These are phyloP conservation scores for Pseudogymnoascus sp. DNA, from an alignment of 2,329 filamentous ascomycete species.

Conservation along the genomic window DNA sequence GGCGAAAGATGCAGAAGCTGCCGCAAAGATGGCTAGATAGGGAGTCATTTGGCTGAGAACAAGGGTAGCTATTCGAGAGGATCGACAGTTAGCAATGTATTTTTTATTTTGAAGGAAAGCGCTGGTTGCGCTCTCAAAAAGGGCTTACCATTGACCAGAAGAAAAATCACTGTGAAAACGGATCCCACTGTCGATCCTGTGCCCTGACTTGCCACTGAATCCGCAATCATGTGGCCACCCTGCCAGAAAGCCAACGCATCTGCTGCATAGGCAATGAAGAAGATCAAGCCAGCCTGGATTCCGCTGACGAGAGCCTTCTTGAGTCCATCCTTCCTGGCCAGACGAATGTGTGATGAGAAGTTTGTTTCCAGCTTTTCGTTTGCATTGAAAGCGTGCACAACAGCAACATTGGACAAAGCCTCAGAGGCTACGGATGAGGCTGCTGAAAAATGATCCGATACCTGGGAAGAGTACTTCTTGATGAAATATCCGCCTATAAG, in stretches of 20 bases:
- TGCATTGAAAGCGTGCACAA: conserved; percentile 47
- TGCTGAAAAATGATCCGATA: conserved; percentile 37
- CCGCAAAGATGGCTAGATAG: conserved; percentile 41
- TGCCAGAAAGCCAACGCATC: conserved; percentile 54
- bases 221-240: conserved; percentile 39
- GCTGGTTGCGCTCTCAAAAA: background rate
- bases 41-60: conserved; percentile 43
- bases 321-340: conserved; percentile 35
- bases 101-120: background rate
- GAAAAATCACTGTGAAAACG: conserved; percentile 40
- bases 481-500: conserved; percentile 39
- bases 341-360: conserved; percentile 37
- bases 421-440: conserved; percentile 46
- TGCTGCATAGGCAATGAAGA: conserved; percentile 50
- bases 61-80: conserved; percentile 32
- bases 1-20: conserved; percentile 8
- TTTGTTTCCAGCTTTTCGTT: conserved; percentile 37
- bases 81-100: background rate
- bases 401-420: conserved; percentile 40
- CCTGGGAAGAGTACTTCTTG: conserved; percentile 33
- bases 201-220: conserved; percentile 30
- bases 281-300: conserved; percentile 43
- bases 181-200: conserved; percentile 31
- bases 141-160: conserved; percentile 35
- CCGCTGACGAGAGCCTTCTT: conserved; percentile 43